Conservation (phyloP, 306 rosid species). For the Nissolia schottii region DNA sequence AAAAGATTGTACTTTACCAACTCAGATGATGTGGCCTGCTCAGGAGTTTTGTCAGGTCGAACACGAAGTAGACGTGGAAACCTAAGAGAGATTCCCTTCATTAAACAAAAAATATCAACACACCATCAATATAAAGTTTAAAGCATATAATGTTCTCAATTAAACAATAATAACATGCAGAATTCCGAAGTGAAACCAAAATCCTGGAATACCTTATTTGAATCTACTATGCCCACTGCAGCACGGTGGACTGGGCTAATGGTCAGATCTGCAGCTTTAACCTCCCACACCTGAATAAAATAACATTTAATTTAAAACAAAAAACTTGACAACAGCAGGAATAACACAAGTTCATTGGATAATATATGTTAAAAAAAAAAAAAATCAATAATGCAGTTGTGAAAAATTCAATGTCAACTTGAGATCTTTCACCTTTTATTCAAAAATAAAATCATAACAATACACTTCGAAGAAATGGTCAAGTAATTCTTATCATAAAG, state of each 20-base stretch:
- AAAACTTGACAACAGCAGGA: neutral
- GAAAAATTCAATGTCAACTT: neutral
- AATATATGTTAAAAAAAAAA: neutral
- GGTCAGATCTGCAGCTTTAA: slow-evolving; percentile 94
- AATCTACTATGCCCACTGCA: slow-evolving; percentile 75
- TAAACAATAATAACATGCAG: neutral
- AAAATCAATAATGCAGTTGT: neutral
- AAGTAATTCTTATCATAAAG: neutral
- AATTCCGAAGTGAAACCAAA: neutral
- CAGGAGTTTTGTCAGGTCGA: slow-evolving; percentile 83
- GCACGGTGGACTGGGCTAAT: slow-evolving; percentile 94
- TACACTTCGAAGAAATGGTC: neutral
- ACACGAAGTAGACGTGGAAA: slow-evolving; percentile 80
- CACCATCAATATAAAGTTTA: slow-evolving; percentile 16
- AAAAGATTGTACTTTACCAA: slow-evolving; percentile 43
- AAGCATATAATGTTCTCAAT: neutral
- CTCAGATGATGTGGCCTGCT: slow-evolving; percentile 79
- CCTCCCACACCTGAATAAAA: slow-evolving; percentile 82
- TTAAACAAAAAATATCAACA: slow-evolving; percentile 12
- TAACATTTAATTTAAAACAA: neutral
- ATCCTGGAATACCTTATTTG: slow-evolving; percentile 59
- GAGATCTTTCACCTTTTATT: neutral
- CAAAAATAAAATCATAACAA: neutral
- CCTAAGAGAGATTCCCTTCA: slow-evolving; percentile 95
- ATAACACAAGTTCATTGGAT: neutral